phyloP scores from a whole-genome alignment of 768 basidiomycete genomes.

The Xanthoconium purpureum region DNA sequence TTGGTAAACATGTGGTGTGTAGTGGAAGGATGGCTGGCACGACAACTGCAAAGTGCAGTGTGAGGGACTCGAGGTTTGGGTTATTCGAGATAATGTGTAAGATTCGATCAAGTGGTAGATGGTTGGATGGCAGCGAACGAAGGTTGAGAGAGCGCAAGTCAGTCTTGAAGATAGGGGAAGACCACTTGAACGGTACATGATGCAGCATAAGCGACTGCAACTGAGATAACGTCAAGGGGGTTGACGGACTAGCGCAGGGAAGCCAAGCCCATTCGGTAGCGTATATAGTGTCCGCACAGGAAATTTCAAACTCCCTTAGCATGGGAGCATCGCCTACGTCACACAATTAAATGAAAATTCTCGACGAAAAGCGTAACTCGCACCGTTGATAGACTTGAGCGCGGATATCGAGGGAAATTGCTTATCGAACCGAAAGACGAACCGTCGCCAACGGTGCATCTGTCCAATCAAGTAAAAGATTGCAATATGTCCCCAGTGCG shows the following conservation, averaged over 20 bases:
- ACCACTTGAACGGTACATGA: conserved; percentile 75
- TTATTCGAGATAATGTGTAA: conserved; percentile 63
- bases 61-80: conserved; percentile 51
- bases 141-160: conserved; percentile 59
- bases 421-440: conserved; percentile 76
- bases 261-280: conserved; percentile 72
- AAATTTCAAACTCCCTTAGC: conserved; percentile 74
- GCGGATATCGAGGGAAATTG: conserved; percentile 72
- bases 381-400: conserved; percentile 70
- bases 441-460: conserved; percentile 80
- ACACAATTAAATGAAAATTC: conserved; percentile 1
- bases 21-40: conserved; percentile 64
- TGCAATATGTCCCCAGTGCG: conserved; percentile 79
- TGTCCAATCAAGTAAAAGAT: conserved; percentile 77
- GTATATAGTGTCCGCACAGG: conserved; percentile 62
- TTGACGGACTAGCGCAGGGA: conserved; percentile 45
- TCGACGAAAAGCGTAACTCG: conserved; percentile 20
- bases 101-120: conserved; percentile 65
- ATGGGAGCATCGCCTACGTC: conserved; percentile 65
- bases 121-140: conserved; percentile 59
- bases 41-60: conserved; percentile 61
- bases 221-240: conserved; percentile 39
- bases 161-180: conserved; percentile 65
- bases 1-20: conserved; percentile 47
- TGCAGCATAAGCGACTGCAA: conserved; percentile 62